These are phyloP conservation scores for Penicillium sp. DNA, from an alignment of 2,329 filamentous ascomycete species.

Conservation along the genomic window DNA sequence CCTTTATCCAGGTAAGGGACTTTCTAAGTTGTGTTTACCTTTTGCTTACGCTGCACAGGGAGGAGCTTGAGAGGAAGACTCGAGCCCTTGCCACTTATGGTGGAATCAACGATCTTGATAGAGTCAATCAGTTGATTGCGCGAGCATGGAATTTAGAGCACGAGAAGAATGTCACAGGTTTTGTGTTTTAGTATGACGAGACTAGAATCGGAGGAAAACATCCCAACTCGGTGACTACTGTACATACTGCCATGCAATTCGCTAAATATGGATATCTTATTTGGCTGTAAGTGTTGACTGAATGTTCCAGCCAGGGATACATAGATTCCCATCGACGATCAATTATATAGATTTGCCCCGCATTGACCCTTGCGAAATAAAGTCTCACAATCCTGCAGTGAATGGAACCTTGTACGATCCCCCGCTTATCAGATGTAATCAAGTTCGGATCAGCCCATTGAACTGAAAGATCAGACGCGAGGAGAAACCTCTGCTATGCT, in stretches of 20 bases:
- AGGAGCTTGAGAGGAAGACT: slow-evolving; percentile 20
- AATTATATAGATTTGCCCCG: no score
- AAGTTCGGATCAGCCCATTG: not conserved
- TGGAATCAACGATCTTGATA: slow-evolving; percentile 15
- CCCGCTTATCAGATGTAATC: no score
- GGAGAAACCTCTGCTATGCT: slow-evolving; percentile 5
- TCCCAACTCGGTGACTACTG: no score
- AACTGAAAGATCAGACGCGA: no score
- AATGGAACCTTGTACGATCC: not conserved
- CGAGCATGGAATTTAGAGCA: slow-evolving; percentile 21
- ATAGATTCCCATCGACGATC: no score
- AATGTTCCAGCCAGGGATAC: not conserved
- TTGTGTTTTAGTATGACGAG: slow-evolving; percentile 18
- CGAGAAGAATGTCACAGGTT: slow-evolving; percentile 16
- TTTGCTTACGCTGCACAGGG: slow-evolving; percentile 5
- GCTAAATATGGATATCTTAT: no score
- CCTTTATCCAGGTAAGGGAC: slow-evolving; percentile 24
- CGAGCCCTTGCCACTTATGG: slow-evolving; percentile 21
- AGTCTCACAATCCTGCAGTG: no score
- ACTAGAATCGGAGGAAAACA: no score
- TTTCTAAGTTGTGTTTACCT: not conserved
- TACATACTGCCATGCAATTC: no score
- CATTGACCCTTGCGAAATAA: no score
- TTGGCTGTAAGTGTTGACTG: no score
- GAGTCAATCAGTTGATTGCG: slow-evolving; percentile 16